Percentiles rank a stretch among this genome's conserved stretches.
phyloP scores from a whole-genome alignment of 2,329 filamentous ascomycete species.

The Setomelanomma holmii region DNA sequence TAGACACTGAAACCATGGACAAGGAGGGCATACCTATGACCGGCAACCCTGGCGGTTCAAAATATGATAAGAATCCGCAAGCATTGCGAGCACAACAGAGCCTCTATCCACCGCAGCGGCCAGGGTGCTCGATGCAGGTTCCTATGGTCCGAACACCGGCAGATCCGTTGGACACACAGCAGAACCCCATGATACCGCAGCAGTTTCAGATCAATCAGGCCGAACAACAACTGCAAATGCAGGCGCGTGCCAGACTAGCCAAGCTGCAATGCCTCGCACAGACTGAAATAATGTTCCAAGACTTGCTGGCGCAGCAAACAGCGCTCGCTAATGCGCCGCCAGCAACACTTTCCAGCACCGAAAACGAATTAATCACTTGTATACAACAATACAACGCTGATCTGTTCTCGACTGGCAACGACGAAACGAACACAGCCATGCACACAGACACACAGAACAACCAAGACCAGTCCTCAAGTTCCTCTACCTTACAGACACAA shows the following conservation, averaged over 20 bases:
- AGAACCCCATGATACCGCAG: not conserved
- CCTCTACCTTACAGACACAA: too few species aligned
- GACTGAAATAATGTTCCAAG: not conserved
- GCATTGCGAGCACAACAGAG: not conserved
- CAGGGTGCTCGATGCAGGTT: not conserved
- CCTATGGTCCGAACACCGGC: too few species aligned
- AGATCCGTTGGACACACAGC: too few species aligned
- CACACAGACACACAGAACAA: too few species aligned
- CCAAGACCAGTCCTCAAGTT: too few species aligned
- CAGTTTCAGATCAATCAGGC: not conserved
- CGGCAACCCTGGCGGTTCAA: slow-evolving; percentile 1
- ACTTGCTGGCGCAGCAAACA: not conserved
- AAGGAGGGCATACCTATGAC: slow-evolving; percentile 22
- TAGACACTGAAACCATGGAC: slow-evolving; percentile 14
- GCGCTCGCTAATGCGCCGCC: too few species aligned
- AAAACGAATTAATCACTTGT: too few species aligned
- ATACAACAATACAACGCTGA: too few species aligned
- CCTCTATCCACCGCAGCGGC: not conserved
- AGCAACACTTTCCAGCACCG: too few species aligned
- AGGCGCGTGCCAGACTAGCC: not conserved
- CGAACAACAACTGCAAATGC: not conserved
- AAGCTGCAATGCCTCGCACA: not conserved
- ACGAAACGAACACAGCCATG: too few species aligned
- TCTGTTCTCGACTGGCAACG: too few species aligned
- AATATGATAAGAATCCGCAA: not conserved